Evolutionary conservation across 345 rosid species (phyloP).

Genomic region (Arabidopsis thaliana): TAIR10.1 NC_003071.7:11202001-11202500

Average conservation of each 20-base stretch:
- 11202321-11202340: constrained; percentile 52
- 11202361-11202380: constrained; percentile 52
- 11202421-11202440: constrained; percentile 91
- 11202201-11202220: neutral
- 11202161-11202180: constrained; percentile 68
- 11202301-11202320: constrained; percentile 59
- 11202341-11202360: constrained; percentile 61
- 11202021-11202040: constrained; percentile 42
- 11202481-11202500: constrained; percentile 38
- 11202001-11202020: constrained; percentile 41
- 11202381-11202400: constrained; percentile 60
- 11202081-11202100: constrained; percentile 52
- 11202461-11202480: constrained; percentile 62
- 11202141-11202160: constrained; percentile 67
- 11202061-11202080: constrained; percentile 55
- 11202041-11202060: constrained; percentile 37
- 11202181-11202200: constrained; percentile 30
- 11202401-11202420: constrained; percentile 67
- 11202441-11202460: constrained; percentile 52
- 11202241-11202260: constrained; percentile 60
- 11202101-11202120: constrained; percentile 65
- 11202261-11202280: constrained; percentile 50
- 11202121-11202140: constrained; percentile 65
- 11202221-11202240: neutral
- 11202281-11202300: constrained; percentile 47